Percentiles rank a stretch among this genome's conserved stretches.
Conservation (phyloP, 208 protist genomes). For the Lotmaria passim region DNA sequence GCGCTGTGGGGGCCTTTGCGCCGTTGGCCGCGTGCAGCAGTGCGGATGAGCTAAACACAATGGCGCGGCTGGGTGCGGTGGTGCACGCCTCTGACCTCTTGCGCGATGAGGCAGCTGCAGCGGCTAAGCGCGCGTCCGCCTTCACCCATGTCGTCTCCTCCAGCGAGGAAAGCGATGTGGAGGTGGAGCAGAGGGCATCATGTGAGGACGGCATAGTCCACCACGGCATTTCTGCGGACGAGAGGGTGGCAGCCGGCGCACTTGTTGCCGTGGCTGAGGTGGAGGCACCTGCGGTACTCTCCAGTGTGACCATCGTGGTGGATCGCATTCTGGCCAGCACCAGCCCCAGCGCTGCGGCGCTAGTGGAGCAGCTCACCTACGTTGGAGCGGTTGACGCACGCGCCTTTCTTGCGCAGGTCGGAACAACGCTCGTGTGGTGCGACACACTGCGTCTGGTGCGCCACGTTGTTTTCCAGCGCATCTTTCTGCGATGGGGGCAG, state of each 20-base stretch:
- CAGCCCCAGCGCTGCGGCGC: conserved; percentile 53
- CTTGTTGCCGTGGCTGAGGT: conserved; percentile 22
- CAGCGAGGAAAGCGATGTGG: conserved; percentile 3
- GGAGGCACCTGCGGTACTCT: conserved; percentile 31
- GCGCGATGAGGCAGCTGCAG: conserved; percentile 16
- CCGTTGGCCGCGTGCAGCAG: neutral
- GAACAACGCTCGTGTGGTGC: conserved; percentile 69
- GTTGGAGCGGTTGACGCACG: conserved; percentile 61
- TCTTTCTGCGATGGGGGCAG: conserved; percentile 79
- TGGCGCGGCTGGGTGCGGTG: conserved; percentile 21
- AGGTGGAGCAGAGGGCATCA: neutral
- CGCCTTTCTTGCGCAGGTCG: conserved; percentile 76
- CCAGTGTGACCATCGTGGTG: conserved; percentile 63
- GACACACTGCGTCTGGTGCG: conserved; percentile 67
- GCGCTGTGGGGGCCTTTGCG: neutral
- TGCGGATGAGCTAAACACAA: neutral
- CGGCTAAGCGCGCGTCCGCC: neutral
- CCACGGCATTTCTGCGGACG: too few relatives aligned
- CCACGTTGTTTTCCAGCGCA: conserved; percentile 76
- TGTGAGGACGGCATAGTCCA: neutral
- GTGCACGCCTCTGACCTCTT: conserved; percentile 31
- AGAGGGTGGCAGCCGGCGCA: too few relatives aligned
- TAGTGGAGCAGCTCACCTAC: conserved; percentile 62
- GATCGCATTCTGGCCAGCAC: conserved; percentile 36
- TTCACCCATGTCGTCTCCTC: conserved; percentile 8